These are phyloP conservation scores for Globomyces pollinis-pini DNA, from an alignment of 192 early-diverging fungal genomes.

Conservation along the genomic window DNA sequence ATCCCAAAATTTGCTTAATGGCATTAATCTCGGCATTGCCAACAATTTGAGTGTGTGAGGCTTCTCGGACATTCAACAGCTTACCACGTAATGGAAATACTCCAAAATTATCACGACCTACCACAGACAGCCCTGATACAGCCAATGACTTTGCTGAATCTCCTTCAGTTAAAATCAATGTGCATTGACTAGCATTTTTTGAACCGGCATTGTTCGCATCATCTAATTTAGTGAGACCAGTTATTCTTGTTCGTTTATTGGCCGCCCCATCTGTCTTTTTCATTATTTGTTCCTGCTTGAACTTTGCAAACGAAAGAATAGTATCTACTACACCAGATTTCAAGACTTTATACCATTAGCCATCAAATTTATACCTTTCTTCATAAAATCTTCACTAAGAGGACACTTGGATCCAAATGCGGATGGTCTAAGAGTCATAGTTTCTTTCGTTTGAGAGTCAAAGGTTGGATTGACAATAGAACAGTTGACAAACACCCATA, in stretches of 20 bases:
- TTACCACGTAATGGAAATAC: constrained; percentile 97
- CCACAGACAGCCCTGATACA: constrained; percentile 74
- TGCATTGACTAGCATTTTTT: constrained; percentile 64
- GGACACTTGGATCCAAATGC: constrained; percentile 77
- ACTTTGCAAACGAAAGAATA: constrained; percentile 60
- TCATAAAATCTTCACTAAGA: constrained; percentile 71
- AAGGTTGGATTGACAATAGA: constrained; percentile 91
- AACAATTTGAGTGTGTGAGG: constrained; percentile 54
- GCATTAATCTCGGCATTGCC: constrained; percentile 79
- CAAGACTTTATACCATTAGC: constrained; percentile 41
- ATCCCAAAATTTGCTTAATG: constrained; percentile 89
- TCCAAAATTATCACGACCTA: constrained; percentile 84
- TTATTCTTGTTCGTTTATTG: constrained; percentile 55
- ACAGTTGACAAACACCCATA: constrained; percentile 92
- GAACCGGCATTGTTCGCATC: constrained; percentile 92
- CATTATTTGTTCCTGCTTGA: constrained; percentile 65
- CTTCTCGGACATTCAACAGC: constrained; percentile 92
- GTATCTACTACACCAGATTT: constrained; percentile 81
- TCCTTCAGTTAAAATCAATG: constrained; percentile 94
- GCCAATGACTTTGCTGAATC: constrained; percentile 92
- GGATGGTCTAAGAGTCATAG: constrained; percentile 67
- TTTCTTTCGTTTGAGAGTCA: constrained; percentile 97
- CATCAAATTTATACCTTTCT: constrained; percentile 47
- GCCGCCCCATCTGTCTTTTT: constrained; percentile 81
- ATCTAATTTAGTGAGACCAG: constrained; percentile 81